These are phyloP conservation scores for Claviceps digitariae DNA, from an alignment of 2,329 filamentous ascomycete genomes.

Conservation along the genomic window DNA sequence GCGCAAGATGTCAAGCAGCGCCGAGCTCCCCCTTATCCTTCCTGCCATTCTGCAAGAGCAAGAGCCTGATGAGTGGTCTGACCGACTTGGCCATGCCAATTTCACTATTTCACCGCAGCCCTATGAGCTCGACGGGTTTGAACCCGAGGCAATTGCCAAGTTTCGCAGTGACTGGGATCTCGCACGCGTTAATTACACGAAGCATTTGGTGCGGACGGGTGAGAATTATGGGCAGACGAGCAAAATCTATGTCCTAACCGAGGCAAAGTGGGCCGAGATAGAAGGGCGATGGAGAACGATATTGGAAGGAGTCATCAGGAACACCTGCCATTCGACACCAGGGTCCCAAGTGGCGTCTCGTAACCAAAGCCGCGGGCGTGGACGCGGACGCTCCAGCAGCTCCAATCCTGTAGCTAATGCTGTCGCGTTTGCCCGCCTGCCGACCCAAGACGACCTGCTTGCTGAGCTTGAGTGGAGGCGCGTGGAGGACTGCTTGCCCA, in stretches of 20 bases:
- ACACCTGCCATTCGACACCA: constrained; percentile 23
- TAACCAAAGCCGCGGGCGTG: constrained; percentile 26
- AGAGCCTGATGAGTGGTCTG: constrained; percentile 68
- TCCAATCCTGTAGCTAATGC: constrained; percentile 32
- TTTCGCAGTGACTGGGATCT: constrained; percentile 70
- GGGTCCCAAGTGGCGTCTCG: constrained; percentile 17
- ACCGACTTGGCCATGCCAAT: constrained; percentile 80
- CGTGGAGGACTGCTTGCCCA: constrained; percentile 43
- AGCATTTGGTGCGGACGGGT: constrained; percentile 73
- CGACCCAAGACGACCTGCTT: constrained; percentile 24
- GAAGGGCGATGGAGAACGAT: constrained; percentile 60
- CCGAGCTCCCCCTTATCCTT: constrained; percentile 40
- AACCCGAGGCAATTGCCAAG: constrained; percentile 42
- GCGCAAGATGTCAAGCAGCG: constrained; percentile 46
- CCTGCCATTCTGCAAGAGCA: constrained; percentile 54
- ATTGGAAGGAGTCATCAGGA: constrained; percentile 50
- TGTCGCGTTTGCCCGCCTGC: constrained; percentile 18
- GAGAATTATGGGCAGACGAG: constrained; percentile 87
- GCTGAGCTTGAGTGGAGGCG: constrained; percentile 29
- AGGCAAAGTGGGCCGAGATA: constrained; percentile 77
- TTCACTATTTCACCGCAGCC: constrained; percentile 77
- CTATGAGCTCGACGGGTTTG: constrained; percentile 53
- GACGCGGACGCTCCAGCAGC: constrained; percentile 24
- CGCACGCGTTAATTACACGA: constrained; percentile 75
- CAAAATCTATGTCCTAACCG: constrained; percentile 73